These are phyloP conservation scores for Discostella pseudostelligera DNA, from an alignment of 108 stramenopile species.

Conservation along the genomic window DNA sequence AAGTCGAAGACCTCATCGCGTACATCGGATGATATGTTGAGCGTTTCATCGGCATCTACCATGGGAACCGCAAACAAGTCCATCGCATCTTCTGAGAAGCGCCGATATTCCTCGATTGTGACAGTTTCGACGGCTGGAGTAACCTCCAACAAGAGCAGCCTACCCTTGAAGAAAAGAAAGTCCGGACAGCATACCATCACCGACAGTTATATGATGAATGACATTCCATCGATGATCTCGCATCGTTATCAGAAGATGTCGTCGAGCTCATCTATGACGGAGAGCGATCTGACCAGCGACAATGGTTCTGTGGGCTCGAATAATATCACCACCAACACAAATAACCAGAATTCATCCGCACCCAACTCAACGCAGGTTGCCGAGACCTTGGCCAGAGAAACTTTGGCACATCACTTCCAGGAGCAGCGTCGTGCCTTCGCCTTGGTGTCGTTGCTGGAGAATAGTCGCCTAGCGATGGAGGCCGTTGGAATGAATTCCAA, in stretches of 20 bases:
- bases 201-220: constrained; percentile 5
- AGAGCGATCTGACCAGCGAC: constrained; percentile 17
- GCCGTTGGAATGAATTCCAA: constrained; percentile 21
- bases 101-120: constrained; percentile 17
- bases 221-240: constrained; percentile 30
- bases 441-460: constrained; percentile 36
- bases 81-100: constrained; percentile 14
- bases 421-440: constrained; percentile 34
- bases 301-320: constrained; percentile 14
- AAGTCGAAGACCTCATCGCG: constrained; percentile 18
- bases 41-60: constrained; percentile 34
- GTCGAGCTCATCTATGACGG: constrained; percentile 12
- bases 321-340: background rate
- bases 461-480: constrained; percentile 33
- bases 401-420: constrained; percentile 41
- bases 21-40: constrained; percentile 9
- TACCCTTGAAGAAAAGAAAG: constrained; percentile 43
- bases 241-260: constrained; percentile 19
- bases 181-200: constrained; percentile 1
- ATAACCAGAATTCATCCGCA: background rate
- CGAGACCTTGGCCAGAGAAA: constrained; percentile 48
- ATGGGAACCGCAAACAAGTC: constrained; percentile 18
- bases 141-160: constrained; percentile 7
- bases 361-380: constrained; percentile 21
- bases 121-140: constrained; percentile 33